phyloP scores from a whole-genome alignment of 225 moss, liverwort and hornwort species.

The Marchantia paleacea region DNA sequence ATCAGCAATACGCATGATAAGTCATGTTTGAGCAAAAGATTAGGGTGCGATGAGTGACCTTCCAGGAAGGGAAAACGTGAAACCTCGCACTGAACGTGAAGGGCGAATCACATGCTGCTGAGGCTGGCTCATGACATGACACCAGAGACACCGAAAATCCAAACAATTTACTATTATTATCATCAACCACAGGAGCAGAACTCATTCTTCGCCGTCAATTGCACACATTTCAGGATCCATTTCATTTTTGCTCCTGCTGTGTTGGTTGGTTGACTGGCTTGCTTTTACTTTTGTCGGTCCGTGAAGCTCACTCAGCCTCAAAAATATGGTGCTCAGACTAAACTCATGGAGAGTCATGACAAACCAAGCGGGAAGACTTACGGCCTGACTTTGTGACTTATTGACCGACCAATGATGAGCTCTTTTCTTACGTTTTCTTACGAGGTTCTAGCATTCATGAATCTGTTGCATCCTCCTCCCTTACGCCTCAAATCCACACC shows the following conservation, averaged over 20 bases:
- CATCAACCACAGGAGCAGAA: not conserved
- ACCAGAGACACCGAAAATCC: not conserved
- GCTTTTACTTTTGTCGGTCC: not conserved
- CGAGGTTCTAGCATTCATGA: not conserved
- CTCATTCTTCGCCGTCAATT: not conserved
- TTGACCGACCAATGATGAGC: not conserved
- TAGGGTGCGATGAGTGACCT: constrained; percentile 6
- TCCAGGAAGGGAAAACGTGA: not conserved
- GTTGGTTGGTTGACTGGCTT: not conserved
- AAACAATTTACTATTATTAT: not conserved
- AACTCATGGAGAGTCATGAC: not conserved
- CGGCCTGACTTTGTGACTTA: not conserved
- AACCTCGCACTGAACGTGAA: not conserved
- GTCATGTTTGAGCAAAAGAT: not conserved
- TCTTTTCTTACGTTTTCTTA: not conserved
- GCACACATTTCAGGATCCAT: not conserved
- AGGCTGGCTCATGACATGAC: too few species aligned
- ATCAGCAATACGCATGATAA: not conserved
- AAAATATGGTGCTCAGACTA: not conserved
- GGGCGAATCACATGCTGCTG: not conserved
- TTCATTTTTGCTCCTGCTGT: not conserved
- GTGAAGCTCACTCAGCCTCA: not conserved
- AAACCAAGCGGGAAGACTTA: too few species aligned
- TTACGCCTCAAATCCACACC: not conserved
- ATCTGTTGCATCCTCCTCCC: not conserved